phyloP scores from a whole-genome alignment of 2,329 filamentous ascomycete species.

The Teratosphaeria epicoccoides region DNA sequence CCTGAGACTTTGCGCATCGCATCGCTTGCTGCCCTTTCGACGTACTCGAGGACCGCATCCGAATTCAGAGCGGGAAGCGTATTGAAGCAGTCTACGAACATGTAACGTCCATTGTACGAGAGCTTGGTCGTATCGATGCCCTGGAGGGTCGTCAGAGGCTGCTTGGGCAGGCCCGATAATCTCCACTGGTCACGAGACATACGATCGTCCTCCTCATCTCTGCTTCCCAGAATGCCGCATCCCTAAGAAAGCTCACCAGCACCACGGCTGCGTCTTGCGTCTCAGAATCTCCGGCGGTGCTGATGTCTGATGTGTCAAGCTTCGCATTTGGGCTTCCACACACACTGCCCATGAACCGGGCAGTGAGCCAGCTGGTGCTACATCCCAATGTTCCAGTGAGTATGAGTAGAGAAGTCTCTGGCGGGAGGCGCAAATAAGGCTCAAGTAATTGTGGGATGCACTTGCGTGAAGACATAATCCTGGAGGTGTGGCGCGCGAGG shows the following conservation, averaged over 20 bases:
- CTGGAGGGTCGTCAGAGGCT: conserved; percentile 26
- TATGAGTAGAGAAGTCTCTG: conserved; percentile 50
- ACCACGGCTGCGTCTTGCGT: conserved; percentile 42
- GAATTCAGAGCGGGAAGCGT: background rate
- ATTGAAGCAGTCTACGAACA: conserved; percentile 62
- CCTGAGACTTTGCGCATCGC: conserved; percentile 3
- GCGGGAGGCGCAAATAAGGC: conserved; percentile 50
- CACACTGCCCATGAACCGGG: conserved; percentile 41
- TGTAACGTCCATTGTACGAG: conserved; percentile 48
- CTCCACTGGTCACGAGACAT: conserved; percentile 1
- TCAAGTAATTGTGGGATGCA: conserved; percentile 55
- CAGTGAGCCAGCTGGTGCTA: conserved; percentile 45
- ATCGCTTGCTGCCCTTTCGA: conserved; percentile 3
- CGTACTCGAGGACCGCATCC: conserved; percentile 3
- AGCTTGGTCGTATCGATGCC: conserved; percentile 61
- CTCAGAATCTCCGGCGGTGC: conserved; percentile 11
- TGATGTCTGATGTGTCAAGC: conserved; percentile 15
- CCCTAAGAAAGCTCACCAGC: conserved; percentile 72
- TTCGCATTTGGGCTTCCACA: conserved; percentile 18
- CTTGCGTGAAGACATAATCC: conserved; percentile 20
- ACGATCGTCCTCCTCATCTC: conserved; percentile 35
- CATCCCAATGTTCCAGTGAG: conserved; percentile 53
- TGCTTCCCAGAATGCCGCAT: conserved; percentile 67
- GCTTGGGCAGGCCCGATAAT: background rate
- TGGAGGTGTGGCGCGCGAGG: background rate